A percentile compares a stretch with the other conserved stretches of the same genome.
Evolutionary conservation across 345 rosid genomes (phyloP).

Genomic region (Bretschneidera sinensis): DNA sequence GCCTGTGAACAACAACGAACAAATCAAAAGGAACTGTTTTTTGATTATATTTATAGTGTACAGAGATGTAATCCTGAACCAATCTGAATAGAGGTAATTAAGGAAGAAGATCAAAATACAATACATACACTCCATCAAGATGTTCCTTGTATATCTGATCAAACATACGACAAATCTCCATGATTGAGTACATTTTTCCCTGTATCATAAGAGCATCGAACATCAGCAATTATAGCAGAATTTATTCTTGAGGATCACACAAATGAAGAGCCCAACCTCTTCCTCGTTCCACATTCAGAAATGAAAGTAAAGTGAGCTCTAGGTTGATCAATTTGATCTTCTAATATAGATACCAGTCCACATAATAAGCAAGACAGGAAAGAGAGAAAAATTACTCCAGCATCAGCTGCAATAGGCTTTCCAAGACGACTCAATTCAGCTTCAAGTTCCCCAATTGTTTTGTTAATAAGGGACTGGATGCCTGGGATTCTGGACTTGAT

Average conservation of each 20-base stretch:
- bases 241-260: not conserved
- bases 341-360: not conserved
- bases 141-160: slow-evolving; percentile 93
- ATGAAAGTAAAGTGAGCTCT: not conserved
- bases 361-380: too few relatives aligned
- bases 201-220: slow-evolving; percentile 36
- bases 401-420: slow-evolving; percentile 97
- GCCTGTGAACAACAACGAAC: slow-evolving; percentile 44
- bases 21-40: not conserved
- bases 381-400: slow-evolving; percentile 60
- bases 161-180: slow-evolving; percentile 97
- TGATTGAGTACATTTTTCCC: slow-evolving; percentile 94
- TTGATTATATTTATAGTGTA: not conserved
- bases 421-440: slow-evolving; percentile 90
- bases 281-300: not conserved
- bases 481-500: slow-evolving; percentile 97
- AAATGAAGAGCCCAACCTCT: not conserved
- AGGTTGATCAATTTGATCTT: not conserved
- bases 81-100: slow-evolving; percentile 8
- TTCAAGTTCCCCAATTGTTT: slow-evolving; percentile 82
- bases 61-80: not conserved
- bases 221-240: slow-evolving; percentile 15
- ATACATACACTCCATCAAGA: slow-evolving; percentile 92
- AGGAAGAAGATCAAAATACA: not conserved
- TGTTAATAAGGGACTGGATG: slow-evolving; percentile 89